Evolutionary conservation across 306 rosid genomes (phyloP), one percentile per base, ranked within the genome.

Genomic region (Cicer yamashitae): DNA sequence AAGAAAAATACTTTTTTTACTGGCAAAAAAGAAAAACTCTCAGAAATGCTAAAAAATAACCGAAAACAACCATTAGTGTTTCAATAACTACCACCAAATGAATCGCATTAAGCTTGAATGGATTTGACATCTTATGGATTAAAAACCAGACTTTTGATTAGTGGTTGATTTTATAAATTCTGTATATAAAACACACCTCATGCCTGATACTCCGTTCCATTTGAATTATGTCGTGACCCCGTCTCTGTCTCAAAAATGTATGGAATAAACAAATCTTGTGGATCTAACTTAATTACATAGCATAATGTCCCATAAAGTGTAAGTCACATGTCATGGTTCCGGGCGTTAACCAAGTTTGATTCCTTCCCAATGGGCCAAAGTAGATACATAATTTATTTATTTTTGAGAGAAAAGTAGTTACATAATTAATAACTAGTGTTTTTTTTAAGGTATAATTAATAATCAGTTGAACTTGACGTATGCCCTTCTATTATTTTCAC

Each of bases 281-380:
- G 74, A 81, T 76, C 78, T 54, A 76, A 52, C 68, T 63, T 71
- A 57, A 70, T 70, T 51, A 82, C 43, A 57, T 44, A 63, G 82
- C 82, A 77, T 70, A 53, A 17, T 73, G 73, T 82, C 63, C 82
- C 68, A 58, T 72, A 72, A 77, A 82, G 79, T 82, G 72, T 63
- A 79, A 70, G 82, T 67, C 84, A 83, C 76, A 68, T 79, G 87
- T 70, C 63, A 69, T 8, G 71, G 60, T 47, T 57, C 13, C 18
- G 15, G 46, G 52, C 43, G 22, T 53, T 39, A 54, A 34, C 15
- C 83, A 67, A 70, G 66, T 74, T 52, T 51, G 25, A 78, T 79
- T 74, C 78, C 78, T 41, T 69, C 44, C 20, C 41, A 2, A 60
- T 59, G 38, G 44, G n/a, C 76, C 58, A 39, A 41, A 48, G 17